These are phyloP conservation scores for Reutealis trisperma DNA, from an alignment of 345 rosid genomes.

Conservation along the genomic window DNA sequence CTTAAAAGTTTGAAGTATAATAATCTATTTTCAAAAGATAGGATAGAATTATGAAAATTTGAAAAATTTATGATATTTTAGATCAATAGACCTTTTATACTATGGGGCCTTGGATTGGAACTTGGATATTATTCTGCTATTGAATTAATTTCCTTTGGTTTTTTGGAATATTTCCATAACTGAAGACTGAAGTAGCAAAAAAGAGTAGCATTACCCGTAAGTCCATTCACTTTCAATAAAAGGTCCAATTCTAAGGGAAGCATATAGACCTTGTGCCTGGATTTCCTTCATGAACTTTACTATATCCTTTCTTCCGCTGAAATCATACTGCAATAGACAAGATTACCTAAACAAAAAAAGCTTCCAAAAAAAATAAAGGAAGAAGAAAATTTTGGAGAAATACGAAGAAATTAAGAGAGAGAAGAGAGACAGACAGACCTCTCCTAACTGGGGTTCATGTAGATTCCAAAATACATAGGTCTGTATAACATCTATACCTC, in stretches of 20 bases:
- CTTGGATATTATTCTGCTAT: too few species aligned
- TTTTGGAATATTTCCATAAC: not conserved
- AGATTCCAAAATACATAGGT: slow-evolving; percentile 93
- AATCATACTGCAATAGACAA: slow-evolving; percentile 57
- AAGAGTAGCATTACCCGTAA: slow-evolving; percentile 54
- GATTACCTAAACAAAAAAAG: too few species aligned
- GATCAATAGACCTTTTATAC: too few species aligned
- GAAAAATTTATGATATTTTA: too few species aligned
- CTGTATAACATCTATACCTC: slow-evolving; percentile 86
- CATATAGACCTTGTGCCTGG: slow-evolving; percentile 78
- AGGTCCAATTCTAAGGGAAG: slow-evolving; percentile 82
- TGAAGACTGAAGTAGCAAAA: not conserved
- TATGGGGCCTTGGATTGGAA: too few species aligned
- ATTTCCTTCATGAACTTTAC: slow-evolving; percentile 73
- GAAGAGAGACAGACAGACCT: slow-evolving; percentile 40
- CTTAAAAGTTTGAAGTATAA: too few species aligned
- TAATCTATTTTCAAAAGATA: too few species aligned
- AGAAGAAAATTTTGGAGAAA: not conserved
- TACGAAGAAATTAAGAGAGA: not conserved
- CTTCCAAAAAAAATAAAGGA: too few species aligned
- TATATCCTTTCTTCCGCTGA: slow-evolving; percentile 73
- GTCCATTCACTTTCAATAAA: slow-evolving; percentile 82
- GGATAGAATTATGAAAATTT: too few species aligned
- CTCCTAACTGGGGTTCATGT: slow-evolving; percentile 73
- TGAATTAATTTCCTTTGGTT: not conserved